Percentiles rank a stretch among this genome's conserved stretches.
Evolutionary conservation across 2,329 filamentous ascomycete genomes (phyloP).

Genomic region (Colletotrichum simmondsii): DNA sequence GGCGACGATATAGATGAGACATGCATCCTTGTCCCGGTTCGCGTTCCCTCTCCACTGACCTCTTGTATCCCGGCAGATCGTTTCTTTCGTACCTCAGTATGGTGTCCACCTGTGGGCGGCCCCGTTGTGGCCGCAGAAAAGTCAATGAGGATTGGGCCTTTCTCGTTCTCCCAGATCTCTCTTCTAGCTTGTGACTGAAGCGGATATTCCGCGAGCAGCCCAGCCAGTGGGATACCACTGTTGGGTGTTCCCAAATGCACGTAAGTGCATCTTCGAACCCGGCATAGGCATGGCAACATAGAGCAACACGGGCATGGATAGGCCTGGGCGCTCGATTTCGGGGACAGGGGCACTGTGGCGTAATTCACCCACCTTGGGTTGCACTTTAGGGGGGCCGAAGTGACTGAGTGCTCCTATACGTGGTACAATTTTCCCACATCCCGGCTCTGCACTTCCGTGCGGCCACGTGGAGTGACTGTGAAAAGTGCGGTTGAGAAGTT

Average conservation of each 20-base stretch:
- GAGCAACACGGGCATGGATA: background rate
- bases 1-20: slow-evolving; percentile 28
- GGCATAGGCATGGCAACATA: background rate
- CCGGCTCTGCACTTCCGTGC: slow-evolving; percentile 22
- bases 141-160: slow-evolving; percentile 5
- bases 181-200: background rate
- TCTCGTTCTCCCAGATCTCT: background rate
- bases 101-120: background rate
- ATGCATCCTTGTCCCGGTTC: slow-evolving; percentile 8
- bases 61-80: slow-evolving; percentile 33
- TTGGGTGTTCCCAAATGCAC: slow-evolving; percentile 17
- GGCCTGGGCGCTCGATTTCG: slow-evolving; percentile 12
- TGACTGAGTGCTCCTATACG: background rate
- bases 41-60: slow-evolving; percentile 11
- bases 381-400: background rate
- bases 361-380: background rate
- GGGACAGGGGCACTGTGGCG: slow-evolving; percentile 16
- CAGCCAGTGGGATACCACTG: background rate
- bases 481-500: background rate
- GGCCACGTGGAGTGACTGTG: slow-evolving; percentile 23
- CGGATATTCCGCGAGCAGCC: background rate
- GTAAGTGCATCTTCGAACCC: slow-evolving; percentile 6
- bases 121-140: background rate
- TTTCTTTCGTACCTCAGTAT: slow-evolving; percentile 1
- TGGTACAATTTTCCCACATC: slow-evolving; percentile 25